Conservation (phyloP, 2,329 filamentous ascomycete genomes). For the Fusarium fracticaudum region DNA sequence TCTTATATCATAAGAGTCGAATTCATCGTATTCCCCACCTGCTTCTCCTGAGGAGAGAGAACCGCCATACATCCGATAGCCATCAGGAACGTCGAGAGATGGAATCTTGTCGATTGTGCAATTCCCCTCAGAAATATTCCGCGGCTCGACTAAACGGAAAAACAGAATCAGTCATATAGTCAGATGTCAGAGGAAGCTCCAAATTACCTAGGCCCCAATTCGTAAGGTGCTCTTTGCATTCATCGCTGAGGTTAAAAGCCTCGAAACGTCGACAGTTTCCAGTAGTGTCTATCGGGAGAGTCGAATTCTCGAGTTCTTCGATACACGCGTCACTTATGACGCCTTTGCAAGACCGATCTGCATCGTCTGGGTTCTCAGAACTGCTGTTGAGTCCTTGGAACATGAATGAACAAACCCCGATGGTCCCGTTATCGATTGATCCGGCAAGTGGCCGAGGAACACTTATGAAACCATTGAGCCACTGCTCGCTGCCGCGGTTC, state of each 20-base stretch:
- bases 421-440: too few relatives aligned
- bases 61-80: neutral
- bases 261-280: too few relatives aligned
- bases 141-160: neutral
- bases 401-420: neutral
- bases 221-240: neutral
- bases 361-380: neutral
- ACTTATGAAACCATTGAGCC: too few relatives aligned
- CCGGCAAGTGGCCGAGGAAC: too few relatives aligned
- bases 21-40: neutral
- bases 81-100: neutral
- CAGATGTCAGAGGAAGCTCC: fast-evolving
- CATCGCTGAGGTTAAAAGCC: neutral
- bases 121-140: neutral
- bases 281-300: fast-evolving
- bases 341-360: neutral
- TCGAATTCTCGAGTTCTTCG: neutral
- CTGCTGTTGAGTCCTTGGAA: neutral
- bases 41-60: neutral
- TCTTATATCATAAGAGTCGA: neutral
- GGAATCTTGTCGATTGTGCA: neutral
- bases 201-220: too few relatives aligned
- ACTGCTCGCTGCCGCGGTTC: too few relatives aligned
- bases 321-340: neutral
- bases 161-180: neutral